Base-by-base conservation (phyloP, 805 yeast species). In the Candida loeiensis region DNA sequence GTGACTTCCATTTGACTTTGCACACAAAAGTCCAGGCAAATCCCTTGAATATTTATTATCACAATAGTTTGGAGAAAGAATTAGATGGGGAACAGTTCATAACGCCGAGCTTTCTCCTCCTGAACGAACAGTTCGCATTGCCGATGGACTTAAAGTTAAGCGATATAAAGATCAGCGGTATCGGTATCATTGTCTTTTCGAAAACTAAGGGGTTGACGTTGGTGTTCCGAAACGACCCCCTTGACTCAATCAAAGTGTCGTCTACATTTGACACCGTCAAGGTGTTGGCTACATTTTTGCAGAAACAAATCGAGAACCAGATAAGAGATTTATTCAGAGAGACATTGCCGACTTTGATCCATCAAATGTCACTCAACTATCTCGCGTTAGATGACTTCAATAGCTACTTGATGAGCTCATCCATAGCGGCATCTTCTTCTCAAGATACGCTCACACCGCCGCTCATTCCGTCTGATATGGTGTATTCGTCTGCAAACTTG, bases 261-360 rank as follows among this genome's bases (percentile, higher is more conserved):
- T 85, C 95, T 4, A 82, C 95, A n/a, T 88, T 88, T 60, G 95
- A 88, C 62, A 77, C 80, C 29, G 83, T 88, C 32, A 84, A 83
- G 37, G 89, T 89, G 1, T 77, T 88, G 50, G 93, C 95, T n/a
- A 75, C 79, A 43, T 85, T 86, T 49, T 62, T 88, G 45, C 95
- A 88, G 55, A 75, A 76, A 34, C 93, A 87, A 56, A 88, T 88
- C 44, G 95, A 88, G 56, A 74, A 70, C 39, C 93, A 85, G 57
- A 80, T 88, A 24, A 66, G 95, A 39, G 86, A 82, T 37, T 66
- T 88, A 45, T 88, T 88, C 62, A 71, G 93, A 45, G 96, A 88
- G 55, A 83, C 87, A 38, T 70, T 88, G 39, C 96, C 96, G 2
- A 79, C 87, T 8, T 77, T 87, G 34, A 70, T 88, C 38, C 90